Evolutionary conservation across 1,284 basidiomycete genomes (phyloP).

Genomic region (Melampsora americana): DNA sequence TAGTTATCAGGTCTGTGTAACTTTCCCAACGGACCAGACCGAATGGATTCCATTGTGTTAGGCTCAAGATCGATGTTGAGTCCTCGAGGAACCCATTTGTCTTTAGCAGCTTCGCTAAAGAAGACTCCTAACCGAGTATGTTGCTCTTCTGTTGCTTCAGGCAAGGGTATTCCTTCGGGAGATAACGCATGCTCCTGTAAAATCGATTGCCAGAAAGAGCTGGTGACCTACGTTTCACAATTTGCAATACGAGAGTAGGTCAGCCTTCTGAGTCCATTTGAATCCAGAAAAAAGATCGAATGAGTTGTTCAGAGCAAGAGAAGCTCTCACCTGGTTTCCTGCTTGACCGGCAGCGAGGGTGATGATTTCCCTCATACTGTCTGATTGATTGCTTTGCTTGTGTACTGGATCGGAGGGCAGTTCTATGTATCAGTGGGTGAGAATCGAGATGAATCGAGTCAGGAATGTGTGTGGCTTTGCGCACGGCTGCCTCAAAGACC

Average conservation of each 20-base stretch:
- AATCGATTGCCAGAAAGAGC: slow-evolving; percentile 72
- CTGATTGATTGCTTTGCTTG: background rate
- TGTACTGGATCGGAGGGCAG: too few relatives aligned
- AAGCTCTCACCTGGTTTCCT: slow-evolving; percentile 61
- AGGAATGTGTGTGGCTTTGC: too few relatives aligned
- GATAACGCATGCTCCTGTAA: slow-evolving; percentile 76
- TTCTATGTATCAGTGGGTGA: too few relatives aligned
- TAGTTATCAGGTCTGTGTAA: slow-evolving; percentile 55
- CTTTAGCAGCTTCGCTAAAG: slow-evolving; percentile 52
- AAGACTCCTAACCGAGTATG: slow-evolving; percentile 52
- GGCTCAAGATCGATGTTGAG: slow-evolving; percentile 54
- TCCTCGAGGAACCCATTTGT: slow-evolving; percentile 52
- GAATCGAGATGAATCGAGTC: too few relatives aligned
- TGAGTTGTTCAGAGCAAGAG: slow-evolving; percentile 5
- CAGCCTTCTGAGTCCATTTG: background rate
- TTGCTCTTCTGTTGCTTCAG: slow-evolving; percentile 46
- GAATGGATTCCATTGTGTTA: slow-evolving; percentile 54
- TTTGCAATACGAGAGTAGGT: background rate
- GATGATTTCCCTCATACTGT: slow-evolving; percentile 44
- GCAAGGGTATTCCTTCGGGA: slow-evolving; percentile 63
- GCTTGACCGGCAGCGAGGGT: slow-evolving; percentile 58
- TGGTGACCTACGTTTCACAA: slow-evolving; percentile 59
- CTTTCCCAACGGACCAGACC: slow-evolving; percentile 52
- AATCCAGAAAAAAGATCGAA: background rate
- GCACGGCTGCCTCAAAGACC: too few relatives aligned